A percentile compares a stretch with the other conserved stretches of the same genome.
These are phyloP conservation scores for Solanum etuberosum DNA, from an alignment of 257 asterid genomes.

Conservation along the genomic window DNA sequence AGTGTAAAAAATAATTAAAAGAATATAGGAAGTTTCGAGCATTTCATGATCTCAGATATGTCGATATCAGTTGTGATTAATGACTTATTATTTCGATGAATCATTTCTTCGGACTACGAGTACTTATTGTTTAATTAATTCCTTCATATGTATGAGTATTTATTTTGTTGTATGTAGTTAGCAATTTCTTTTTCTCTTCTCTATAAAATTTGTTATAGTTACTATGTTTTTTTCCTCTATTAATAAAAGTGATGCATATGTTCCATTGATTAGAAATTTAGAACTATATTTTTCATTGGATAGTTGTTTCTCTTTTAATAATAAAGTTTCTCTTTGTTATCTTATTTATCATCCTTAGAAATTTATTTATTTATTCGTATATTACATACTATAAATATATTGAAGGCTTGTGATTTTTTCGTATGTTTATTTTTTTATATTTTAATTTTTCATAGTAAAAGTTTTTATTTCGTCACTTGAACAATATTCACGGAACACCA, in stretches of 20 bases:
- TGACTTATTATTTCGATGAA: background rate
- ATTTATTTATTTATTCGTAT: too few relatives aligned
- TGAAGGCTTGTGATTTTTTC: too few relatives aligned
- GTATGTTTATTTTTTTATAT: too few relatives aligned
- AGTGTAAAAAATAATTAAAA: background rate
- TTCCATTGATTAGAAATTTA: background rate
- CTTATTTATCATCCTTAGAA: background rate
- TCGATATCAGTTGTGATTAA: background rate
- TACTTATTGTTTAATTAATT: background rate
- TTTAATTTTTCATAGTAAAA: too few relatives aligned
- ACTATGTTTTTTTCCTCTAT: background rate
- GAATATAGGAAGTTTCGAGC: background rate
- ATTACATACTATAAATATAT: background rate
- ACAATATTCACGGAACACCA: too few relatives aligned
- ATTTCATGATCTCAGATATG: background rate
- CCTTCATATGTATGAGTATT: background rate
- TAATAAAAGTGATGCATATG: background rate
- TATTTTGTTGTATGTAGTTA: background rate
- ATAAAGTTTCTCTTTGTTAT: background rate
- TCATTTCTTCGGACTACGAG: background rate
- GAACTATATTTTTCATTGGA: background rate
- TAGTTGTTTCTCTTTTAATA: background rate
- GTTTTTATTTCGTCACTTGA: accelerated
- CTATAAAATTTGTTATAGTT: background rate
- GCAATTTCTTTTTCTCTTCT: background rate